Evolutionary conservation across 768 basidiomycete genomes (phyloP).

Genomic region (Mrakia gelida): DNA sequence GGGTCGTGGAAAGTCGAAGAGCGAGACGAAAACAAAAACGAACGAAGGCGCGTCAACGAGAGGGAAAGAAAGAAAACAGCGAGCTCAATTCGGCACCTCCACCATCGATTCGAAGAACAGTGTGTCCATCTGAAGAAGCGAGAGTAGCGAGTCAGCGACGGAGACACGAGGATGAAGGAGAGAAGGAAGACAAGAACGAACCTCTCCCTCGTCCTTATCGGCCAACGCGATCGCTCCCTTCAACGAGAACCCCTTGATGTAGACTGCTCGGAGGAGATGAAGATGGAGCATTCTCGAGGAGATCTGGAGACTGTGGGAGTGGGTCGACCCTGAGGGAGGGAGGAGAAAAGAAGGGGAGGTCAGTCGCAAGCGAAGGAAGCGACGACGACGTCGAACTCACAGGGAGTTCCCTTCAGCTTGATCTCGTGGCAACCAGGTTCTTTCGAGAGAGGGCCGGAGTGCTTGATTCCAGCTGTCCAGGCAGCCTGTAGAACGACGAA

Average conservation of each 20-base stretch:
- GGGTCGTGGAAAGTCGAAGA: too few species aligned
- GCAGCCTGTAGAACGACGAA: background rate
- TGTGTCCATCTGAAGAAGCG: conserved; percentile 9
- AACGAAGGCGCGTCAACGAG: too few species aligned
- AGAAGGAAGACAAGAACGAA: conserved; percentile 14
- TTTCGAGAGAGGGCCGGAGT: conserved; percentile 18
- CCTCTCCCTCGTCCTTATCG: conserved; percentile 32
- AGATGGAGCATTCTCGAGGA: conserved; percentile 24
- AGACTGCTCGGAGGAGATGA: conserved; percentile 23
- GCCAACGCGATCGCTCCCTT: conserved; percentile 28
- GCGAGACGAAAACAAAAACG: too few species aligned
- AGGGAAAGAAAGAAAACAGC: background rate
- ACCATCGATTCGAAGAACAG: conserved; percentile 27
- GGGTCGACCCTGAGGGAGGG: background rate
- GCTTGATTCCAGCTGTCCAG: conserved; percentile 25
- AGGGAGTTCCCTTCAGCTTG: conserved; percentile 28
- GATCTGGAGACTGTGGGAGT: conserved; percentile 16
- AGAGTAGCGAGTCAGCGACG: background rate
- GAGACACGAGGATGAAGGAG: background rate
- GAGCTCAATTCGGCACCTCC: background rate
- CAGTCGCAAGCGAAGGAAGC: too few species aligned
- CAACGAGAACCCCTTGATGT: conserved; percentile 23
- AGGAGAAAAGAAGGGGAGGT: too few species aligned
- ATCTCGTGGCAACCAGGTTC: conserved; percentile 30
- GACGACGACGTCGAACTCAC: background rate